Percentiles rank a stretch among this genome's conserved stretches.
phyloP scores from a whole-genome alignment of 2,329 filamentous ascomycete species.

The Tympanopsis confertula region DNA sequence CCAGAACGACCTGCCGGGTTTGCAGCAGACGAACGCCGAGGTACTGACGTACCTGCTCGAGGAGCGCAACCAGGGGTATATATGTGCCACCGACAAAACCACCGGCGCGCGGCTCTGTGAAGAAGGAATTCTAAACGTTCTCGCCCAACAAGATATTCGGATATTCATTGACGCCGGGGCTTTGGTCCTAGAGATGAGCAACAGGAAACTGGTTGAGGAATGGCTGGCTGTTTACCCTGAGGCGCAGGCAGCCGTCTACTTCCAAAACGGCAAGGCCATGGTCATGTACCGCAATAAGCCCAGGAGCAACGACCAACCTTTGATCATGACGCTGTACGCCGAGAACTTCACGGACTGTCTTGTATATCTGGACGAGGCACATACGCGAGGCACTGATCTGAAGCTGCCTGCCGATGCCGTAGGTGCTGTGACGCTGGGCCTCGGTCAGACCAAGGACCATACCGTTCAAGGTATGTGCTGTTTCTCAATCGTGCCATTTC shows the following conservation, averaged over 20 bases:
- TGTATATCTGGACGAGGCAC: conserved; percentile 30
- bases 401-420: conserved; percentile 22
- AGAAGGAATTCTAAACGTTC: too few species aligned
- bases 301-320: conserved; percentile 13
- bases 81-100: conserved; percentile 17
- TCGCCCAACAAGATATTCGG: conserved; percentile 17
- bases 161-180: conserved; percentile 37
- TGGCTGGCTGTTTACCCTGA: conserved; percentile 24
- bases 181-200: conserved; percentile 34
- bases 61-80: conserved; percentile 34
- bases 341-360: conserved; percentile 23
- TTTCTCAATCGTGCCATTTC: conserved; percentile 1
- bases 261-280: conserved; percentile 19
- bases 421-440: conserved; percentile 28
- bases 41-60: conserved; percentile 48
- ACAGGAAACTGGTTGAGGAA: conserved; percentile 18
- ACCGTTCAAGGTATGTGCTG: conserved; percentile 24
- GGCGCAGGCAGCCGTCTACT: conserved; percentile 26
- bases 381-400: conserved; percentile 31
- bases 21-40: conserved; percentile 50
- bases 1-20: conserved; percentile 43
- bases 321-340: conserved; percentile 26
- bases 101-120: too few species aligned
- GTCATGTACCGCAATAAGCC: conserved; percentile 22
- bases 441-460: conserved; percentile 30